phyloP scores from a whole-genome alignment of 257 asterid genomes.

The Solanum etuberosum region DNA sequence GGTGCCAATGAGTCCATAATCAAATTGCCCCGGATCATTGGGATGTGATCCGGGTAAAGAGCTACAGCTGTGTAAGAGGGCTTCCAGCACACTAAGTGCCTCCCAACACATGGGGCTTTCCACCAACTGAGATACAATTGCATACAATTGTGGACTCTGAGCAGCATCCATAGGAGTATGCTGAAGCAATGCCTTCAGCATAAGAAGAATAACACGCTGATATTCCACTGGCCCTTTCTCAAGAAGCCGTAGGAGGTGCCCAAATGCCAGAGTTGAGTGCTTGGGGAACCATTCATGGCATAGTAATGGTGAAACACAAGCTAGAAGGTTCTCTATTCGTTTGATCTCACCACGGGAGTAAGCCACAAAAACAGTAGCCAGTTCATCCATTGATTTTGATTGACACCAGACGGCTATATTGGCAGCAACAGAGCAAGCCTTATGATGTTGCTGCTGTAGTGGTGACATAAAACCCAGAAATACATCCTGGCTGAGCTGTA shows the following conservation, averaged over 20 bases:
- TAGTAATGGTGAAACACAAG: conserved; percentile 80
- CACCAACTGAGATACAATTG: conserved; percentile 88
- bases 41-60: conserved; percentile 73
- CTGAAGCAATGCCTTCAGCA: conserved; percentile 92
- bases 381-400: conserved; percentile 74
- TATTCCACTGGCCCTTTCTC: conserved; percentile 90
- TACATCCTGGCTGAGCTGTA: conserved; percentile 77
- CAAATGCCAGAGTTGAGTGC: conserved; percentile 87
- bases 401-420: conserved; percentile 83
- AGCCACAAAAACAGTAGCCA: conserved; percentile 76
- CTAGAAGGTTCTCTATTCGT: conserved; percentile 78
- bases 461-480: conserved; percentile 34
- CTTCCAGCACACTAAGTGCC: conserved; percentile 95
- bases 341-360: conserved; percentile 79
- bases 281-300: conserved; percentile 96
- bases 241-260: conserved; percentile 75
- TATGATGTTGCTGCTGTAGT: conserved; percentile 55
- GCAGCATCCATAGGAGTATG: conserved; percentile 94
- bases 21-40: conserved; percentile 42
- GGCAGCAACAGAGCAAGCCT: conserved; percentile 73
- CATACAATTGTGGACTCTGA: conserved; percentile 97
- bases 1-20: conserved; percentile 53
- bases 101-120: conserved; percentile 98
- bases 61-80: conserved; percentile 96
- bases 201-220: conserved; percentile 85